Evolutionary conservation across 2,329 filamentous ascomycete species (phyloP).

Genomic region (Ophiostoma australiae): DNA sequence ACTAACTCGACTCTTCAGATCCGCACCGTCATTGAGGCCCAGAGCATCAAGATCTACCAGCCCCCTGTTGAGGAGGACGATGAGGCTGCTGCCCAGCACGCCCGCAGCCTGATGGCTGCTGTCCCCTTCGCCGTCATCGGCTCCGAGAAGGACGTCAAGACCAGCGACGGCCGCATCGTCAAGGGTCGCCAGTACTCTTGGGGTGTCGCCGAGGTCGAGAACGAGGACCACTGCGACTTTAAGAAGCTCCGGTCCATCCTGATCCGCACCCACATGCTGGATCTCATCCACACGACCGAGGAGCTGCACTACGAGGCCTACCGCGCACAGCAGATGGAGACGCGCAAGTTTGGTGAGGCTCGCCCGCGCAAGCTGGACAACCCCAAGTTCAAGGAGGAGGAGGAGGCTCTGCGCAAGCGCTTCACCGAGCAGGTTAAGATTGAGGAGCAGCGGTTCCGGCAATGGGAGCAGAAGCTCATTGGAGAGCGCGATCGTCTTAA

Average conservation of each 20-base stretch:
- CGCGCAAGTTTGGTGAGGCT: slow-evolving; percentile 96
- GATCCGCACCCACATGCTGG: slow-evolving; percentile 98
- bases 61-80: slow-evolving; percentile 97
- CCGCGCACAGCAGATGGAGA: slow-evolving; percentile 99
- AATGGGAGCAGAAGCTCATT: slow-evolving; percentile 99
- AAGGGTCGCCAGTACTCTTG: slow-evolving; percentile 99
- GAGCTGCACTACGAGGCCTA: slow-evolving; percentile 99
- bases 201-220: slow-evolving; percentile 99
- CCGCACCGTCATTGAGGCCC: slow-evolving; percentile 89
- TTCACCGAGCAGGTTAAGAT: slow-evolving; percentile 99
- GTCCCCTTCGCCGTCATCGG: slow-evolving; percentile 99
- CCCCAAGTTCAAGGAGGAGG: slow-evolving; percentile 99
- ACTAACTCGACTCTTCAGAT: slow-evolving; percentile 56
- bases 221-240: slow-evolving; percentile 99
- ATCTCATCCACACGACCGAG: slow-evolving; percentile 98
- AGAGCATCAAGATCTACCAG: slow-evolving; percentile 99
- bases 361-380: slow-evolving; percentile 97
- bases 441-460: slow-evolving; percentile 97
- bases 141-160: slow-evolving; percentile 99
- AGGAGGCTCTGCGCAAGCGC: slow-evolving; percentile 94
- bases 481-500: slow-evolving; percentile 97
- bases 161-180: slow-evolving; percentile 88
- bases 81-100: slow-evolving; percentile 90
- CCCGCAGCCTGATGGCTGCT: slow-evolving; percentile 86
- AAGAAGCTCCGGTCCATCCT: slow-evolving; percentile 99